These are phyloP conservation scores for Daldinia childiae DNA, from an alignment of 495 filamentous ascomycete species.

Conservation along the genomic window DNA sequence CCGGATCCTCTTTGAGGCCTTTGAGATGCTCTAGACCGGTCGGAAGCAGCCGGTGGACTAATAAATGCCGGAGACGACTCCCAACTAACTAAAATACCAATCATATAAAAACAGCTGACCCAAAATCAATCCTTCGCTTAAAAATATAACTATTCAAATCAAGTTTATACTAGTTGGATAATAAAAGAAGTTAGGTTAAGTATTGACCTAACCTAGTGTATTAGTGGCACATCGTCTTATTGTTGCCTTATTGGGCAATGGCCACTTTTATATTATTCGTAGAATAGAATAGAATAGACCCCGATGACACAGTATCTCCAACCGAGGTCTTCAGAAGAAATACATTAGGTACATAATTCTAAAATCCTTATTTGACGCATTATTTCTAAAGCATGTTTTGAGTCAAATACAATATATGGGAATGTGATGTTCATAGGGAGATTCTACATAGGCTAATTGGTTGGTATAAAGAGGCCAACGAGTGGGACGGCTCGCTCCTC, in stretches of 20 bases:
- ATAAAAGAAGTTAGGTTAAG: neutral
- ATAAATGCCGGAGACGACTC: neutral
- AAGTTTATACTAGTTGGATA: neutral
- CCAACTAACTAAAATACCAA: neutral
- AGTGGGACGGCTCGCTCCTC: neutral
- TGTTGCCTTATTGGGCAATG: slow-evolving; percentile 1
- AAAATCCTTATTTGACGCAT: too few relatives aligned
- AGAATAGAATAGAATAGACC: neutral
- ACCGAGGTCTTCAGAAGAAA: neutral
- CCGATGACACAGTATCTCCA: neutral
- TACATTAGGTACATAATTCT: too few relatives aligned
- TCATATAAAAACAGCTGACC: slow-evolving; percentile 5
- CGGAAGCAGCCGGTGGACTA: slow-evolving; percentile 3
- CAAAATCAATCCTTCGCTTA: neutral
- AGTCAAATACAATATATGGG: too few relatives aligned
- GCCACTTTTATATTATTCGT: neutral
- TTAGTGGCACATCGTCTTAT: neutral
- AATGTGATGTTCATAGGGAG: neutral
- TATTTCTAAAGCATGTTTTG: too few relatives aligned
- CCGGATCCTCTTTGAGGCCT: slow-evolving; percentile 14
- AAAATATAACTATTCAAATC: neutral
- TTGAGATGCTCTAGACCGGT: slow-evolving; percentile 35
- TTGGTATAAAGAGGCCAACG: neutral
- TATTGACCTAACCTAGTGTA: too few relatives aligned
- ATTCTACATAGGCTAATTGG: slow-evolving; percentile 1